Base-by-base conservation (phyloP, 352 stramenopile species). In the Phytophthora uliginosa region DNA sequence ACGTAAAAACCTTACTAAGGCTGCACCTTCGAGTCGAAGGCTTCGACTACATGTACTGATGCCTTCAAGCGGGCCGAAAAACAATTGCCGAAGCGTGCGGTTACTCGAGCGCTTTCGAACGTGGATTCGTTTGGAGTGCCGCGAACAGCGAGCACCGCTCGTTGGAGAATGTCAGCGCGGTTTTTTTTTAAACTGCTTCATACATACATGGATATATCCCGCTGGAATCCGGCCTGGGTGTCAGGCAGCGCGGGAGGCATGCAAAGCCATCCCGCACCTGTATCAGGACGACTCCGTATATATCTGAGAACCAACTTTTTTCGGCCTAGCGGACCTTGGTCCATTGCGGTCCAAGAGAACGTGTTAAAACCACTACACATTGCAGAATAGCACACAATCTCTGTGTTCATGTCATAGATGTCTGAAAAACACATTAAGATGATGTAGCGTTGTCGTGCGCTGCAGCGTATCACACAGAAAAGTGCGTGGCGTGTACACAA, bases 301-400 rank as follows among this genome's bases (percentile, higher is more conserved):
- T 72, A 31, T 72, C 69, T 72, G 55, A 71, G 55, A 57, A 66
- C n/a, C 56, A 66, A 66, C 64, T 71, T 65, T 26, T 67, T 20
- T 47, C 17, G 6, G 34, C 9, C 40, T 59, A 45, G 28, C 31
- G 13, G n/a, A 22, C 22, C 24, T 57, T 38, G 51, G 22, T 38
- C 5, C 42, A 51, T 51, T 18, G 42, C 7, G n/a, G n/a, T n/a
- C n/a, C n/a, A n/a, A n/a, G 40, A 48, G 4, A 10, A 26, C 24
- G 24, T 26, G 24, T 26, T 26, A 26, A 26, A 26, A 26, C 40
- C 40, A 17, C 9, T 10, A 36, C 33, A 10, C 7, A 17, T 48
- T 12, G 42, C 42, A 51, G 42, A 51, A 42, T 13, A 17, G 36
- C 36, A 26, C 24, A 26, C 24, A 26, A 26, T 26, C 24, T 26